Base-by-base conservation (phyloP, 1,284 basidiomycete genomes). In the Ceratobasidium sp. region DNA sequence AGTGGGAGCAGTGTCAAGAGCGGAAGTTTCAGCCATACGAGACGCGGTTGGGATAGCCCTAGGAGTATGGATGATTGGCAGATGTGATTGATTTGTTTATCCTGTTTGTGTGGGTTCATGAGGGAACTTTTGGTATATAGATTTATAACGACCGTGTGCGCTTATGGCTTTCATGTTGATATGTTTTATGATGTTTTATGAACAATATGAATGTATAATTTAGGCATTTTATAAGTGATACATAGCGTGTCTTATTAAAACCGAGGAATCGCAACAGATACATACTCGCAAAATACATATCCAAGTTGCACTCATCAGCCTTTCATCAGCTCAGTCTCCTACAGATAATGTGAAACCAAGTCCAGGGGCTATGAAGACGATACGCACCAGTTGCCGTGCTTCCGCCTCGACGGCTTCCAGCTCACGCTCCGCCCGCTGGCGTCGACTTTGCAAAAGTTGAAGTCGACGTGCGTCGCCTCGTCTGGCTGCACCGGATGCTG, bases 21-120 rank as follows among this genome's bases (percentile, higher is more conserved):
- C 10, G 52, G 52, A 3, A 43, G 53, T 18, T 70, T 58, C 28
- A 30, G 64, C 1, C 32, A 18, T 30, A 43, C 28, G 3, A 21
- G 53, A 14, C 36, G 65, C 21, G 65, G 65, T 18, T 70, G 65
- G 65, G 65, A 70, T 70, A 70, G 53, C n/a, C 65, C 65, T 16
- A 70, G 65, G 52, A 57, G 65, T 34, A 70, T 70, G 65, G 65
- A 70, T 26, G 65, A 70, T 41, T 70, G 65, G 65, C 65, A 70
- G 53, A 70, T 70, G 65, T 70, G 34, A 26, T 9, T 30, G 10
- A 18, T 10, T 45, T 18, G 43, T 39, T 39, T 39, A 39, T 39
- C 8, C 41, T 57, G 30, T 69, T 26, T 34, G 1, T 41, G 8
- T 61, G 36, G 16, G n/a, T 45, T 46, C 21, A 18, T 26, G 59